phyloP scores from a whole-genome alignment of 495 filamentous ascomycete genomes.

The Penicillium macrosclerotiorum region DNA sequence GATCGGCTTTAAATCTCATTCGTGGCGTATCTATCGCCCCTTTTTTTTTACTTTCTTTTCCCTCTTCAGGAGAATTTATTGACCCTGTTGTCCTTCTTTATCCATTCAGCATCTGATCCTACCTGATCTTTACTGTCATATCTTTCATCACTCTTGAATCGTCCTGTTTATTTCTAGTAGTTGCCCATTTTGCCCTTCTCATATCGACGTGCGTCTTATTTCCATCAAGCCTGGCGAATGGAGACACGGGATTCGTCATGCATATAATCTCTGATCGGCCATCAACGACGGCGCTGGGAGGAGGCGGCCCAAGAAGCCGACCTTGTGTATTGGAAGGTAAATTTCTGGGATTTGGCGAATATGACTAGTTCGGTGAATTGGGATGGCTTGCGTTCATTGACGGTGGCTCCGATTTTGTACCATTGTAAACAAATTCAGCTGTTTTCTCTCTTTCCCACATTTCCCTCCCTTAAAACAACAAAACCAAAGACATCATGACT shows the following conservation, averaged over 20 bases:
- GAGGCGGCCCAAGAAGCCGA: neutral
- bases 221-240: conserved; percentile 19
- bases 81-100: neutral
- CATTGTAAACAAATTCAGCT: conserved; percentile 19
- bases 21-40: conserved; percentile 2
- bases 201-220: neutral
- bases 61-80: neutral
- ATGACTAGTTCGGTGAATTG: conserved; percentile 1
- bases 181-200: conserved; percentile 1
- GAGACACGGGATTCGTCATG: conserved; percentile 6
- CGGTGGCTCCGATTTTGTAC: conserved; percentile 3
- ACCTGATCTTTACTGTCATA: neutral
- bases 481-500: too few species aligned
- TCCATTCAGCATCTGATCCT: neutral
- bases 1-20: conserved; percentile 1
- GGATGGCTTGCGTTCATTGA: conserved; percentile 18
- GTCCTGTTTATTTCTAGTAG: neutral
- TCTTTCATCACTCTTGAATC: neutral
- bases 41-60: neutral
- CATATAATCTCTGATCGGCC: neutral
- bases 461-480: too few species aligned
- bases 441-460: neutral
- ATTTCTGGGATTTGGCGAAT: conserved; percentile 5
- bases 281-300: neutral
- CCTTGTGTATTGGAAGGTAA: neutral